Evolutionary conservation across 2,329 filamentous ascomycete species (phyloP).

Genomic region (Pseudopithomyces maydicus): DNA sequence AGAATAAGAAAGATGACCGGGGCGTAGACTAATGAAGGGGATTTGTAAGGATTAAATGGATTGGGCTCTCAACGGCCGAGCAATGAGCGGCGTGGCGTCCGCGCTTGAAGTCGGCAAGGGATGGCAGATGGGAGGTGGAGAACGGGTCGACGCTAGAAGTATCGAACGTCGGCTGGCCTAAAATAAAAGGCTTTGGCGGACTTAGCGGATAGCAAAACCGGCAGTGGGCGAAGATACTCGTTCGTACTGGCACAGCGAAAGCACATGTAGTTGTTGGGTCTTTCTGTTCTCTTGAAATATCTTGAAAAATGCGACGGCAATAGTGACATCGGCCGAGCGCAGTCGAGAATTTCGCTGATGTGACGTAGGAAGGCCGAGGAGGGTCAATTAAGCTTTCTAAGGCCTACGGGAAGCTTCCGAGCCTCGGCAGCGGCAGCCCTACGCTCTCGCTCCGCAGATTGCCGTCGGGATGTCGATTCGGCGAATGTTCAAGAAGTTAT

Average conservation of each 20-base stretch:
- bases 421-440: conserved; percentile 4
- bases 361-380: background rate
- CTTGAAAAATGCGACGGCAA: background rate
- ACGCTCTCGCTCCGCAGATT: background rate
- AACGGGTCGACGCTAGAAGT: background rate
- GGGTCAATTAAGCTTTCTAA: background rate
- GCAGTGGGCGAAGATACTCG: background rate
- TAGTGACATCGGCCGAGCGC: background rate
- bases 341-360: background rate
- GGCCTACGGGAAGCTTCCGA: background rate
- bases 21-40: background rate
- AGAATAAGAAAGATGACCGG: background rate
- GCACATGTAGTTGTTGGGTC: background rate
- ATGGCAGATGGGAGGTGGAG: background rate
- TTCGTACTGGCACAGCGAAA: background rate
- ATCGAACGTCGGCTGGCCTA: background rate
- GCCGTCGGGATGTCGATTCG: background rate
- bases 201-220: background rate
- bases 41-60: background rate
- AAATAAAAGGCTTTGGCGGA: background rate
- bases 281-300: background rate
- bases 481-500: no score
- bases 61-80: background rate
- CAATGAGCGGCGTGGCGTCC: background rate
- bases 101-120: conserved; percentile 4